These are phyloP conservation scores for Aspergillaceae sp. DNA, from an alignment of 2,329 filamentous ascomycete species.

Conservation along the genomic window DNA sequence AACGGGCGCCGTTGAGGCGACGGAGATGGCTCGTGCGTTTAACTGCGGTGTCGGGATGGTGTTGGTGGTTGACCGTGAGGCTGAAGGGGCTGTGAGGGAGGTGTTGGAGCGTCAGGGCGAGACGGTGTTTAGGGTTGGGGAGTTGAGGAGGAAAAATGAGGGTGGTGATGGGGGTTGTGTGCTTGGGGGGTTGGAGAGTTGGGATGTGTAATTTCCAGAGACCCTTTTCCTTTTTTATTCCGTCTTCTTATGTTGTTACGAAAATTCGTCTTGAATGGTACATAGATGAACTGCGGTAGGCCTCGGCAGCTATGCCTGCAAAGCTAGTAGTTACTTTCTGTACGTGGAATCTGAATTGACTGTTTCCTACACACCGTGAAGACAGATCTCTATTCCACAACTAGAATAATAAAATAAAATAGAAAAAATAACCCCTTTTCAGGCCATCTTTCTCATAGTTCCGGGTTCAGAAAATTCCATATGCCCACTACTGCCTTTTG, in stretches of 20 bases:
- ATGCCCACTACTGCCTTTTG: slow-evolving; percentile 33
- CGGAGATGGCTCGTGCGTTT: slow-evolving; percentile 86
- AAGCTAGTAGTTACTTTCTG: background rate
- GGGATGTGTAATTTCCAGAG: slow-evolving; percentile 21
- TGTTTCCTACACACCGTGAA: background rate
- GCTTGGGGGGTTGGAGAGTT: slow-evolving; percentile 50
- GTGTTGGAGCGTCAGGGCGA: slow-evolving; percentile 62
- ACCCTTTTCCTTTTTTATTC: slow-evolving; percentile 6
- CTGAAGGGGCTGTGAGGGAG: slow-evolving; percentile 53
- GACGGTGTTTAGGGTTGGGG: slow-evolving; percentile 67
- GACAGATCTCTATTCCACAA: slow-evolving; percentile 31
- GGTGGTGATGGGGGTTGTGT: slow-evolving; percentile 52
- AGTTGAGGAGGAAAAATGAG: slow-evolving; percentile 51
- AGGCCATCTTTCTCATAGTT: slow-evolving; percentile 33
- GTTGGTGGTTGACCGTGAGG: slow-evolving; percentile 60
- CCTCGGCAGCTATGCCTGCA: background rate
- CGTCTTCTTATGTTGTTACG: slow-evolving; percentile 1
- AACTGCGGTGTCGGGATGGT: slow-evolving; percentile 96
- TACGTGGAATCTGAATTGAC: background rate
- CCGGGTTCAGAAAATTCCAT: slow-evolving; percentile 30
- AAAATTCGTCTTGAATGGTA: background rate
- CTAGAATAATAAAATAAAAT: slow-evolving; percentile 34
- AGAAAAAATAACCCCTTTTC: slow-evolving; percentile 21
- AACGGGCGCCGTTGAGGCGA: slow-evolving; percentile 57
- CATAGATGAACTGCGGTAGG: background rate